A percentile compares a stretch with the other conserved stretches of the same genome.
Conservation (phyloP, 352 stramenopile genomes). For the Albugo candida region DNA sequence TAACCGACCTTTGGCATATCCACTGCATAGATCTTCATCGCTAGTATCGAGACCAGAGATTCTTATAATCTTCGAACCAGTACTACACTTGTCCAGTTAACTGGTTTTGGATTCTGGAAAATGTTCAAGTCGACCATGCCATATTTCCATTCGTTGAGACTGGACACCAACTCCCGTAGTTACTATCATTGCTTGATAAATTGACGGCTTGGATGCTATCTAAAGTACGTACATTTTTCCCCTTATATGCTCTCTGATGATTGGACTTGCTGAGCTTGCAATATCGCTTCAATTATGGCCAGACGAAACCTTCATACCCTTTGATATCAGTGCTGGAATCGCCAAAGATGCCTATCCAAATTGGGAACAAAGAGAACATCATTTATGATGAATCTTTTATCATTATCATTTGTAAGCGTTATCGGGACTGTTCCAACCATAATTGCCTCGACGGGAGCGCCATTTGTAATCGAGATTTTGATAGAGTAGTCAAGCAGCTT, state of each 20-base stretch:
- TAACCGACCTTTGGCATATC: constrained; percentile 4
- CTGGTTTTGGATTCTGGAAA: background rate
- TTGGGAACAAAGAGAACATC: background rate
- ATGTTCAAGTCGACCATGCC: constrained; percentile 4
- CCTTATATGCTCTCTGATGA: background rate
- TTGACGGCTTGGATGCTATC: background rate
- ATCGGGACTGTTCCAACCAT: background rate
- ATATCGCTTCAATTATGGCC: too few species aligned
- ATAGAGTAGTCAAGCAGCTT: too few species aligned
- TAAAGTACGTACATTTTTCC: background rate
- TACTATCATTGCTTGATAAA: background rate
- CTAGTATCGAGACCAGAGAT: too few species aligned
- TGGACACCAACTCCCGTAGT: background rate
- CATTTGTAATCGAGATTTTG: too few species aligned
- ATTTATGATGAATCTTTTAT: background rate
- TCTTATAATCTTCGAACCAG: too few species aligned
- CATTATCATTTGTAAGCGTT: background rate
- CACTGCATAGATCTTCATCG: constrained; percentile 1
- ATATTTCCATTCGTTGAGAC: background rate
- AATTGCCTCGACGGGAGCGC: too few species aligned
- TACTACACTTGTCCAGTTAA: background rate
- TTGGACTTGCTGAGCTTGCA: background rate
- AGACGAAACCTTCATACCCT: background rate
- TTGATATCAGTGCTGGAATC: background rate
- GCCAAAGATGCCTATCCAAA: background rate